Evolutionary conservation across 78 protist genomes (phyloP).

Genomic region (Tieghemostelium lacteum): DNA sequence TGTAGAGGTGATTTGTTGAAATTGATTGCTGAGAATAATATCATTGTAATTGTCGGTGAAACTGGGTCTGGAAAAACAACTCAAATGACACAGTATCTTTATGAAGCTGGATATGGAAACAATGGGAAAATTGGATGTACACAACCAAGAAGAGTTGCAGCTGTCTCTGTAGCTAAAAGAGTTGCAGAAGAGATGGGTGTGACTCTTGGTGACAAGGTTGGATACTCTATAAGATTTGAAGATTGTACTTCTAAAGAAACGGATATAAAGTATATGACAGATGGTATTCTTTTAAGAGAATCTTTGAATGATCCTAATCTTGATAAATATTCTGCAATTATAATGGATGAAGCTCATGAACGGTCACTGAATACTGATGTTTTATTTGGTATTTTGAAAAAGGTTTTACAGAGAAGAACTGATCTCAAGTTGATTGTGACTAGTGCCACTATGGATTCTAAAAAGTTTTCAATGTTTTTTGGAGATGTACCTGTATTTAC

Average conservation of each 20-base stretch:
- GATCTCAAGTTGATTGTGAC: slow-evolving; percentile 99
- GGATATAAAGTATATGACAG: slow-evolving; percentile 97
- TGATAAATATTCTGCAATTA: slow-evolving; percentile 88
- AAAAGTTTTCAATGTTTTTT: slow-evolving; percentile 95
- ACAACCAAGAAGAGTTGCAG: slow-evolving; percentile 99
- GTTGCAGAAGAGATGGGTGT: slow-evolving; percentile 96
- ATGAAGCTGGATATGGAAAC: slow-evolving; percentile 93
- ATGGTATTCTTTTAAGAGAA: slow-evolving; percentile 97
- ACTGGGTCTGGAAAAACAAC: slow-evolving; percentile 99
- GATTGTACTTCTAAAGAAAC: slow-evolving; percentile 90
- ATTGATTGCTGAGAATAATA: slow-evolving; percentile 84
- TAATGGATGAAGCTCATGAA: slow-evolving; percentile 99
- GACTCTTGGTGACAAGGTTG: slow-evolving; percentile 84
- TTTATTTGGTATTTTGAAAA: slow-evolving; percentile 93
- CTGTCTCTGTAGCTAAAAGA: slow-evolving; percentile 97
- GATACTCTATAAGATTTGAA: slow-evolving; percentile 96
- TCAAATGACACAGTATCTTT: slow-evolving; percentile 96
- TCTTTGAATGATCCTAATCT: slow-evolving; percentile 89
- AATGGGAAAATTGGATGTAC: slow-evolving; percentile 96
- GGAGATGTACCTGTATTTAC: slow-evolving; percentile 93
- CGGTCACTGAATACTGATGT: slow-evolving; percentile 98
- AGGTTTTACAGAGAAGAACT: slow-evolving; percentile 81
- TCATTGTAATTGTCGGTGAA: slow-evolving; percentile 96
- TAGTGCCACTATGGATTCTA: slow-evolving; percentile 98
- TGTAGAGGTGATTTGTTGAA: slow-evolving; percentile 88